phyloP scores from a whole-genome alignment of 169 alveolate species.

The Ichthyophthirius multifiliis region DNA sequence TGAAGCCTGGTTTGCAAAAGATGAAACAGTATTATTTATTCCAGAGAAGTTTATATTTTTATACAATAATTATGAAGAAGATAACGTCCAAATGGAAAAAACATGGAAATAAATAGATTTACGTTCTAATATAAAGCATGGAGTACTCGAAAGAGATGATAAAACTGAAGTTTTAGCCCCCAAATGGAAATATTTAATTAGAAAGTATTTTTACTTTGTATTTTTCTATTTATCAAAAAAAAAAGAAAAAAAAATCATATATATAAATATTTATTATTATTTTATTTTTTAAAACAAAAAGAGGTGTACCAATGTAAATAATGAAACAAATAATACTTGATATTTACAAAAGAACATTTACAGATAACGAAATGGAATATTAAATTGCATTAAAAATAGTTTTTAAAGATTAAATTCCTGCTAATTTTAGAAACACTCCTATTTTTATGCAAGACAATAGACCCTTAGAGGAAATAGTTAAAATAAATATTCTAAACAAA shows the following conservation, averaged over 20 bases:
- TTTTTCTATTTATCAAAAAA: too few species aligned
- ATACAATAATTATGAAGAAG: conserved; percentile 26
- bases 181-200: conserved; percentile 38
- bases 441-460: neutral
- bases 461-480: neutral
- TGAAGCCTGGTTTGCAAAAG: conserved; percentile 33
- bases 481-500: conserved; percentile 18
- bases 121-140: conserved; percentile 17
- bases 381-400: conserved; percentile 19
- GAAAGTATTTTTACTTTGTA: conserved; percentile 8
- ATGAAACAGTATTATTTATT: conserved; percentile 10
- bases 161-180: conserved; percentile 20
- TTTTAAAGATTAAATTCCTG: conserved; percentile 18
- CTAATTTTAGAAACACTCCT: neutral
- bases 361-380: conserved; percentile 28
- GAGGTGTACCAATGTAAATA: conserved; percentile 31
- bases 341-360: conserved; percentile 23
- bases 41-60: conserved; percentile 31
- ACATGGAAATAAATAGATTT: conserved; percentile 29
- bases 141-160: conserved; percentile 21
- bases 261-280: too few species aligned
- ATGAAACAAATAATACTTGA: conserved; percentile 28
- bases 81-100: neutral
- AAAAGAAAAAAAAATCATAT: too few species aligned
- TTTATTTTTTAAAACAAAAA: neutral